These are phyloP conservation scores for Begonia masoniana DNA, from an alignment of 306 rosid species.

Conservation along the genomic window DNA sequence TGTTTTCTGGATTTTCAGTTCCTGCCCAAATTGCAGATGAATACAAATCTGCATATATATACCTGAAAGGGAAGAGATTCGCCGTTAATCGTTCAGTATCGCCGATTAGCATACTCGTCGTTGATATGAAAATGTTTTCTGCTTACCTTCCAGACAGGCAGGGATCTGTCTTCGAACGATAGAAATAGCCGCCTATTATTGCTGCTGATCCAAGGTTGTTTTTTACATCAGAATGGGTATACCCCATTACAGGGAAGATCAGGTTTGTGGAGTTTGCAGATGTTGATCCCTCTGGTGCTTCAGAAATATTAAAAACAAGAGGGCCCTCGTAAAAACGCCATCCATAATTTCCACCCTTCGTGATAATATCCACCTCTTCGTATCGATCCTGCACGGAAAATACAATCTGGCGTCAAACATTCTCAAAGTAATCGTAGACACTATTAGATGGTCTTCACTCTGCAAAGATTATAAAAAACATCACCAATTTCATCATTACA, in stretches of 20 bases:
- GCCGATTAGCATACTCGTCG: too few relatives aligned
- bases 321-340: conserved; percentile 89
- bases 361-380: conserved; percentile 88
- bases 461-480: too few relatives aligned
- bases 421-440: conserved; percentile 75
- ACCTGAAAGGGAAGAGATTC: conserved; percentile 22
- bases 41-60: conserved; percentile 69
- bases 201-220: conserved; percentile 78
- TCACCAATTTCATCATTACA: too few relatives aligned
- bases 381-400: conserved; percentile 40
- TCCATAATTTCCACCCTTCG: conserved; percentile 93
- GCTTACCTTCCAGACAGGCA: conserved; percentile 85
- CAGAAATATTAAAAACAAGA: conserved; percentile 18
- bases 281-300: conserved; percentile 44
- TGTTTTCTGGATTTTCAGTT: conserved; percentile 48
- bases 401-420: conserved; percentile 59
- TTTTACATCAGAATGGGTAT: conserved; percentile 62
- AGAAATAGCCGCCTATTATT: conserved; percentile 74
- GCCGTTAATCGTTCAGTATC: too few relatives aligned
- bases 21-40: conserved; percentile 72
- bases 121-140: background rate
- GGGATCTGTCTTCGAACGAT: conserved; percentile 77
- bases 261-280: conserved; percentile 35
- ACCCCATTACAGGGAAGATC: conserved; percentile 65
- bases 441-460: conserved; percentile 28